Evolutionary conservation across 129 eudicot species (phyloP), one percentile per base, ranked within the genome.

Genomic region (Helianthus tuberosus): DNA sequence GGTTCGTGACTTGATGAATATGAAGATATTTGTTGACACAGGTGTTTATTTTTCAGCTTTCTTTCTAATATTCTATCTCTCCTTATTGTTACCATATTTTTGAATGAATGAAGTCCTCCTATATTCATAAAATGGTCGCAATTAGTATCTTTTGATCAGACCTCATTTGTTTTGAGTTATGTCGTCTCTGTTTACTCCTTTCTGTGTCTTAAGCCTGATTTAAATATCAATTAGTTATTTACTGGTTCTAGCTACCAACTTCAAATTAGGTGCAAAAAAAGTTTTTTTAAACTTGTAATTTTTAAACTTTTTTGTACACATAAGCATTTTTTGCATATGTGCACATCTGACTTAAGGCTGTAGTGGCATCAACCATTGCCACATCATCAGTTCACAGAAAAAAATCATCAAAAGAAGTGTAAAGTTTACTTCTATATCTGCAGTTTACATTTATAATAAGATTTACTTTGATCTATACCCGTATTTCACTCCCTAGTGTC

Each of bases 401-500:
- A 20, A 20, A n/a, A n/a, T 55, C 61, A 16, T 25, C 12, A 55
- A 17, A 55, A 8, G 12, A 17, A 55, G 13, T 55, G 32, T 55
- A 55, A 17, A 20, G 4, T 54, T 54, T 5, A 29, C 16, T 54
- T 16, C 29, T 54, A 54, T 1, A 6, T 54, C 29, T 16, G 12
- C 27, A 14, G 3, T 52, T 54, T 54, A 4, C 61, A 54, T 5
- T 54, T 15, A 17, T 54, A 17, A 17, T 54, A 16, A 54, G 61
- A 29, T 54, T 16, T 54, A 54, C 29, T 54, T 54, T 54, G 61
- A 17, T 54, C 11, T 8, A 54, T 17, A 58, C 10, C 38, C 15
- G n/a, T 58, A 58, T 58, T 58, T 58, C 39, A 58, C 38, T 58
- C 64, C 62, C 14, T 27, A 25, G 7, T 59, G 64, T 59, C 25